A percentile compares a stretch with the other conserved stretches of the same genome.
These are phyloP conservation scores for Candida piceae DNA, from an alignment of 805 yeast species.

Conservation along the genomic window DNA sequence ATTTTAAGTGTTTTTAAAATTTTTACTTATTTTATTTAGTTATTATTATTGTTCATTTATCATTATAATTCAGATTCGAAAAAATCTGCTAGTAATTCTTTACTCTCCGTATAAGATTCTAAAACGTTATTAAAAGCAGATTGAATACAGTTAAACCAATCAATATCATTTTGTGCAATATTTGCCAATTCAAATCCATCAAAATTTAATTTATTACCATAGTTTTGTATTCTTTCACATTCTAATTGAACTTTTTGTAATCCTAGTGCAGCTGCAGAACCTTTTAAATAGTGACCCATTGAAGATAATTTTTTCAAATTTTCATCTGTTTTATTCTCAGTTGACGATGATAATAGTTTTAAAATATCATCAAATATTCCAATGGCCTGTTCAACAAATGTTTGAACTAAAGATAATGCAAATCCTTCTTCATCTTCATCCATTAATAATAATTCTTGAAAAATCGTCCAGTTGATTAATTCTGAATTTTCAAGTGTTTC, in stretches of 20 bases:
- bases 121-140: constrained; percentile 52
- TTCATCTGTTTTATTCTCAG: constrained; percentile 24
- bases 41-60: constrained; percentile 11
- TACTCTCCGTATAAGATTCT: constrained; percentile 45
- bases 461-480: constrained; percentile 81
- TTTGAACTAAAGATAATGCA: constrained; percentile 68
- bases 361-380: constrained; percentile 74
- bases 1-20: too few relatives aligned
- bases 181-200: constrained; percentile 24
- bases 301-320: constrained; percentile 58
- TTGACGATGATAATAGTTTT: constrained; percentile 33
- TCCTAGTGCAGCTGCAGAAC: constrained; percentile 93
- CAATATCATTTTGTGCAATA: constrained; percentile 28
- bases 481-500: constrained; percentile 43
- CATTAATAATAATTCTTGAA: constrained; percentile 86
- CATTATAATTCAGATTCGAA: constrained; percentile 34
- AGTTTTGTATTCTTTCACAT: constrained; percentile 91
- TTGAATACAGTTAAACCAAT: constrained; percentile 38
- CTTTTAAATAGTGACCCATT: constrained; percentile 90
- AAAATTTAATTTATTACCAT: constrained; percentile 49
- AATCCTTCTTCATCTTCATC: constrained; percentile 96
- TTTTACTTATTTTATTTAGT: too few relatives aligned
- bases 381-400: constrained; percentile 85
- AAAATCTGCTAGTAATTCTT: constrained; percentile 46
- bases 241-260: constrained; percentile 73